Evolutionary conservation across 331 rosid species (phyloP), one percentile per base, ranked within the genome.

Genomic region (Acacia pycnantha): DNA sequence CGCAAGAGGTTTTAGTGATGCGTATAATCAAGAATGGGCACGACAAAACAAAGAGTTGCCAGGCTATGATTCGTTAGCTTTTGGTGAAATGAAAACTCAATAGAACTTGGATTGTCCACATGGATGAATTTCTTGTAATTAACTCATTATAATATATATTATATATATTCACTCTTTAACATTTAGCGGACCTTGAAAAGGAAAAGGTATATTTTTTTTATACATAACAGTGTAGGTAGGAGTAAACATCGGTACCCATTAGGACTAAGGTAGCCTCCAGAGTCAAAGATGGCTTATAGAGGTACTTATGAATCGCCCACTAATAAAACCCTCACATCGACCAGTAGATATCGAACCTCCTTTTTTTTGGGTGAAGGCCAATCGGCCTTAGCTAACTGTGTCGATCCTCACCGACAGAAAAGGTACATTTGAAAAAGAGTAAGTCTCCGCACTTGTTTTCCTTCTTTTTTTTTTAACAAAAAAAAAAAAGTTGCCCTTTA

Each of bases 121-220:
- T 64, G 41, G 70, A 37, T 78, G 51, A 78, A 62, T 77, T 64
- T 73, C 14, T 54, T 8, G 11, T 15, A 54, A 54, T 66, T 79
- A 79, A n/a, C 7, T 41, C 12, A 24, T 48, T 56, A 74, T 40
- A 41, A 67, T 73, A 59, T 59, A 11, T 21, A 15, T 29, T 12
- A 13, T 47, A 10, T 47, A 27, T 43, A 43, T 9, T 77, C 80
- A 74, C 84, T 78, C 84, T 78, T 70, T 79, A 80, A 86, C 84
- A 70, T 70, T 80, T 48, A 3, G 77, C 27, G 70, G 7, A 75
- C 67, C 82, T 67, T 22, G n/a, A 31, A n/a, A 43, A 43, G 18
- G 41, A 29, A 33, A 70, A 51, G 24, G 68, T 47, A 68, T 46
- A 48, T 65, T 31, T 37, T n/a, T n/a, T n/a, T n/a, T n/a, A n/a